A percentile compares a stretch with the other conserved stretches of the same genome.
phyloP scores from a whole-genome alignment of 805 yeast genomes.

The Debaryomyces castellii region DNA sequence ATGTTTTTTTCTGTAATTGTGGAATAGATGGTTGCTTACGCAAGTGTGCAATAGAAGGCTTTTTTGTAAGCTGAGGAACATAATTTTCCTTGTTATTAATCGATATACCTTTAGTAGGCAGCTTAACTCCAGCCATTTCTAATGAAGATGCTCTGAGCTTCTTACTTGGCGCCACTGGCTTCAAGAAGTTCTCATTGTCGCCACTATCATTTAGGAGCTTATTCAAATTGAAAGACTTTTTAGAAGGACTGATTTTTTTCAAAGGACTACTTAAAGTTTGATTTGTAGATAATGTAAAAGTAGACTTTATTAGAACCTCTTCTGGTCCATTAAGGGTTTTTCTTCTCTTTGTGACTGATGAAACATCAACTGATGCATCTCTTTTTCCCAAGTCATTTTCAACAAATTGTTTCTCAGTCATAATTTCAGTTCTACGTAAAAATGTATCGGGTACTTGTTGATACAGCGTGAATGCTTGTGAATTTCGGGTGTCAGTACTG shows the following conservation, averaged over 20 bases:
- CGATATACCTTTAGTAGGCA: constrained; percentile 9
- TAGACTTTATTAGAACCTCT: constrained; percentile 19
- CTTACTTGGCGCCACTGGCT: constrained; percentile 24
- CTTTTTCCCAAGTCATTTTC: constrained; percentile 8
- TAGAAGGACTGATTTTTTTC: constrained; percentile 5
- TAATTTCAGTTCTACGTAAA: constrained; percentile 2
- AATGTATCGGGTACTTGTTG: neutral
- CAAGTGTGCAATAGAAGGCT: constrained; percentile 7
- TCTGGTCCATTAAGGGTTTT: constrained; percentile 44
- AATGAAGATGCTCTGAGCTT: constrained; percentile 28
- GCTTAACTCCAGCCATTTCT: constrained; percentile 36
- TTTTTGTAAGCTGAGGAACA: constrained; percentile 2
- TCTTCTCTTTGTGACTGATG: constrained; percentile 28
- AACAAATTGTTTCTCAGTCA: neutral
- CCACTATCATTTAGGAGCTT: neutral
- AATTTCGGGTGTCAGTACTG: neutral
- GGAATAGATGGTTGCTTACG: constrained; percentile 15
- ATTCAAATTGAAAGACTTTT: constrained; percentile 3
- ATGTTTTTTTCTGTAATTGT: constrained; percentile 9
- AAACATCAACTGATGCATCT: constrained; percentile 7
- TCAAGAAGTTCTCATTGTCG: constrained; percentile 5
- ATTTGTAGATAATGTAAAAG: neutral
- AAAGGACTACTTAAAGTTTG: neutral
- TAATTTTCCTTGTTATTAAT: constrained; percentile 5
- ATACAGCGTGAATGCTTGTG: neutral